Evolutionary conservation across 179 eudicot species (phyloP), one percentile per base, ranked within the genome.

Genomic region (Carnegiea gigantea): DNA sequence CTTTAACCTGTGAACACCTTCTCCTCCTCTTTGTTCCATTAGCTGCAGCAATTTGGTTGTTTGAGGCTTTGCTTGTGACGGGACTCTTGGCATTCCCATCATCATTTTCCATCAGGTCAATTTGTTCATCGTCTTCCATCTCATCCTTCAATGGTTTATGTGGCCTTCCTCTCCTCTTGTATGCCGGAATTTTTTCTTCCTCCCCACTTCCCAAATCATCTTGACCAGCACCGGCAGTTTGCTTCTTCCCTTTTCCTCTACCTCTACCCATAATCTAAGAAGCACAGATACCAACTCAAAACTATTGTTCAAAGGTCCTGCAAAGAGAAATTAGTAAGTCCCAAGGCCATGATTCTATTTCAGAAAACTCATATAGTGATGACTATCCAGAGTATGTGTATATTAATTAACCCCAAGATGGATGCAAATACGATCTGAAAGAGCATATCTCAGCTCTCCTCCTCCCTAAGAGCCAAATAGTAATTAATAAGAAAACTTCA

Each of bases 111-210:
- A 70, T 78, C 86, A 2, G 71, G 67, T 36, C 53, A 46, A 26
- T 14, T 13, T 64, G 46, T 17, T 82, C 85, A 26, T 85, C 86
- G 0, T 71, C 88, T 51, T 75, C 83, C 54, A 80, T 82, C 38
- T 90, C 90, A 26, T 89, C 85, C 82, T 81, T 89, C 74, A 84
- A 44, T 33, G 84, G 65, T 80, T 90, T 92, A 23, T 86, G 89
- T 3, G 92, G 92, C 82, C 95, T 85, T 57, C 92, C 91, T 48
- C 92, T 91, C 82, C 85, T 88, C 81, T 82, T 89, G 51, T 86
- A 79, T 2, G 82, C 78, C 0, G 89, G 91, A 68, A 85, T 67
- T 54, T 84, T 88, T 62, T 89, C 94, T 83, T 91, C 95, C 44
- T 90, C 91, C 2, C 89, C 87, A 43, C 85, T 84, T 4, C 73